Base-by-base conservation (phyloP, 768 basidiomycete species). In the Aureoboletus auriporus region DNA sequence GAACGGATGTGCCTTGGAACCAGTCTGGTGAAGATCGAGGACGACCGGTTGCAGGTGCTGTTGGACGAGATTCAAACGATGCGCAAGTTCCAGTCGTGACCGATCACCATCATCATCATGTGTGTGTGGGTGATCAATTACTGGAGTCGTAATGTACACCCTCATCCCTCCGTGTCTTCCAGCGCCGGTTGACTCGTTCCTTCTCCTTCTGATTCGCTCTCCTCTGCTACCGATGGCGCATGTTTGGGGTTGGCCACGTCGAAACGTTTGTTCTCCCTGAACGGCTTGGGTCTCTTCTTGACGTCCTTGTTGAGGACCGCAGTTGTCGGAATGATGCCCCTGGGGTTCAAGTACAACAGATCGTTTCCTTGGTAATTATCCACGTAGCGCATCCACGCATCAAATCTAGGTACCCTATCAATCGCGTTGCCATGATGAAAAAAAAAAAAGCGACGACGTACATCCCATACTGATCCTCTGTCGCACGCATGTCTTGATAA, bases 51-150 rank as follows among this genome's bases (percentile, higher is more conserved):
- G 38, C 90, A 95, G 67, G 73, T 78, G 1, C 73, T 92, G 44
- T 75, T 95, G 5, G 85, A 89, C 59, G 89, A 93, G 63, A 91
- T 95, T 38, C 88, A 92, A 62, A 89, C 86, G 20, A 85, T 92
- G 81, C 76, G 91, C 62, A 90, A 90, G 70, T 91, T 88, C 77
- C 91, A 94, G 67, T 75, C 86, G 56, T 90, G 67, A 31, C 5
- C 20, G 20, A 23, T 23, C n/a, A n/a, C n/a, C n/a, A n/a, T n/a
- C n/a, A n/a, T n/a, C n/a, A n/a, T n/a, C n/a, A n/a, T n/a, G n/a
- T n/a, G n/a, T n/a, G n/a, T n/a, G n/a, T n/a, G n/a, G n/a, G n/a
- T n/a, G 20, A 23, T 23, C 20, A 23, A 23, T 44, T 52, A 49
- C 36, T 39, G 17, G 14, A n/a, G 30, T 31, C 30, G 8, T 12